Evolutionary conservation across 2,329 filamentous ascomycete genomes (phyloP), one percentile per base, ranked within the genome.

Genomic region (Sporothrix luriei): DNA sequence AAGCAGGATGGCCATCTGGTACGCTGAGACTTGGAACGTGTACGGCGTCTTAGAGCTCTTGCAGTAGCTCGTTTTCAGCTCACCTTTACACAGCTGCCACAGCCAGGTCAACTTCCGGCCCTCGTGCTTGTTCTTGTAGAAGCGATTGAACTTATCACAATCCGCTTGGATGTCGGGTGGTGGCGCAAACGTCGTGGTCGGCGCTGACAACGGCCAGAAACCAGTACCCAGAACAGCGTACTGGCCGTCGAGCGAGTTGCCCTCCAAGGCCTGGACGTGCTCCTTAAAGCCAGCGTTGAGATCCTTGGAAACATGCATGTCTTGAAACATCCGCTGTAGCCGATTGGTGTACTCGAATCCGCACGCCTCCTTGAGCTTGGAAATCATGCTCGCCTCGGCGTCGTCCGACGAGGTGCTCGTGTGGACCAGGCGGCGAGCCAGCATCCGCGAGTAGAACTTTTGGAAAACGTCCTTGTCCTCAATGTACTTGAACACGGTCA

Each of bases 381-480:
- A 94, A 80, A 99, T 99, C 95, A 99, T 99, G 82, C 93, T 97
- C 0, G 93, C 97, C 83, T 99, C 95, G 1, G 95, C 94, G 80
- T 99, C 95, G 75, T 97, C 94, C 2, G 94, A 97, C 3, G 95
- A 95, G 0, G 95, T 98, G 78, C 91, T 97, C 78, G 91, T 93
- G 79, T 97, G 93, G 21, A 99, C 95, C 69, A 99, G 83, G 76
- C 95, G 93, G 79, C 97, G 93, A 65, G 95, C 95, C 75, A 99
- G 83, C 90, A 97, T 97, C 73, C 94, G 91, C 1, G 94, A 97
- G 82, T 99, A 99, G 81, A 97, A 99, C 80, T 98, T 99, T 80
- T 98, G 95, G 86, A 99, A 99, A 5, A 99, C 96, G 77, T 99
- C 95, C 84, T 99, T 99, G 81, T 99, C 96, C 78, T 99, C 95